A percentile compares a stretch with the other conserved stretches of the same genome.
phyloP scores from a whole-genome alignment of 805 yeast species.

The Yamadazyma scolyti region DNA sequence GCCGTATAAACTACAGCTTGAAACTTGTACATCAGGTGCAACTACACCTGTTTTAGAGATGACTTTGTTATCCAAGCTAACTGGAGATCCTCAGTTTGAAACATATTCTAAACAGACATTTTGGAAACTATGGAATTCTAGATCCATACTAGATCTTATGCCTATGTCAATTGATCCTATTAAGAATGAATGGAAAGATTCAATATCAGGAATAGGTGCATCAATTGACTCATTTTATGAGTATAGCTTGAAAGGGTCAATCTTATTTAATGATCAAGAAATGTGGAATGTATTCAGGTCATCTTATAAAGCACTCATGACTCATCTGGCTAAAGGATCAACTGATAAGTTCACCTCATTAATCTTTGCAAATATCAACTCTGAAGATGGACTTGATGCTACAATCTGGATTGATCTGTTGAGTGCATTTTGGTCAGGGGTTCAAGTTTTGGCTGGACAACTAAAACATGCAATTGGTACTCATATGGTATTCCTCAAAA shows the following conservation, averaged over 20 bases:
- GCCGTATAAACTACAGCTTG: conserved; percentile 45
- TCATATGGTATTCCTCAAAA: conserved; percentile 62
- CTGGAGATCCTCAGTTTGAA: conserved; percentile 73
- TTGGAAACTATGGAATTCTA: conserved; percentile 63
- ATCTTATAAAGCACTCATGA: conserved; percentile 54
- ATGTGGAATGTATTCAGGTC: conserved; percentile 53
- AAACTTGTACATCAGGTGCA: conserved; percentile 87
- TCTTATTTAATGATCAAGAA: conserved; percentile 61
- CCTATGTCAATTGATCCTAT: conserved; percentile 76
- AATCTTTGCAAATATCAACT: conserved; percentile 57
- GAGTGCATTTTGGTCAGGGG: conserved; percentile 85
- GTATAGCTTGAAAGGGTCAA: conserved; percentile 73
- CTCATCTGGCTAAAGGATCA: conserved; percentile 35
- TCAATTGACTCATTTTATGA: conserved; percentile 90
- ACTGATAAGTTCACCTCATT: conserved; percentile 21
- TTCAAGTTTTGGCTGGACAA: conserved; percentile 77
- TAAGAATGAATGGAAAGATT: conserved; percentile 51
- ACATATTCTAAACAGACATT: conserved; percentile 58
- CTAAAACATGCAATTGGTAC: conserved; percentile 57
- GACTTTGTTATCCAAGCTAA: conserved; percentile 66
- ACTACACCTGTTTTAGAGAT: conserved; percentile 81
- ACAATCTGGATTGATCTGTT: conserved; percentile 81
- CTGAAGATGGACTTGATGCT: conserved; percentile 44
- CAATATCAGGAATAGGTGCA: conserved; percentile 81
- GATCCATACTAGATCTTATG: conserved; percentile 59